Conservation (phyloP, 2,329 filamentous ascomycete genomes). For the Chaetomium sp. region DNA sequence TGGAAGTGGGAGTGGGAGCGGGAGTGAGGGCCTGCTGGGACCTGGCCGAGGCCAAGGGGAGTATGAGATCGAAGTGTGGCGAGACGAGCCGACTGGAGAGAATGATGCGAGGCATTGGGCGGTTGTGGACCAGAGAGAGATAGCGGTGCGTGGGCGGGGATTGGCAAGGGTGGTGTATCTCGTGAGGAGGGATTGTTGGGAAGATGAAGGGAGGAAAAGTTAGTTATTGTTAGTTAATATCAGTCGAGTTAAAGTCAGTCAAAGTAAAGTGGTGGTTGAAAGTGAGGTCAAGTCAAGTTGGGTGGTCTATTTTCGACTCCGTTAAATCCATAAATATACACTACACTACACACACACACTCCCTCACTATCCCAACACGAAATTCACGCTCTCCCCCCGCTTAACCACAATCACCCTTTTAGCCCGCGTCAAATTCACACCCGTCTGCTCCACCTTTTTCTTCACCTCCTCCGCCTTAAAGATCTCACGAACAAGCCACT, state of each 20-base stretch:
- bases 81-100: conserved; percentile 42
- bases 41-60: conserved; percentile 14
- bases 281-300: no score
- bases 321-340: neutral
- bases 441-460: conserved; percentile 44
- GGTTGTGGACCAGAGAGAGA: conserved; percentile 19
- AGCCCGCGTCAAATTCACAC: conserved; percentile 43
- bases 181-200: neutral
- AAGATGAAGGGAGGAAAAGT: neutral
- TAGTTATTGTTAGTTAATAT: neutral
- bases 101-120: conserved; percentile 15
- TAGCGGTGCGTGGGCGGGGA: conserved; percentile 42
- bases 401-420: conserved; percentile 61
- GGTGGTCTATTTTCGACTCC: no score
- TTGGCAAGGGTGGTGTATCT: conserved; percentile 39
- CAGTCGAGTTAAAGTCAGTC: no score
- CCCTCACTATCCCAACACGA: conserved; percentile 47
- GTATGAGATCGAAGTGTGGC: conserved; percentile 58
- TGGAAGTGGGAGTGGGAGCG: conserved; percentile 28
- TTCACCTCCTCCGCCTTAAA: conserved; percentile 54
- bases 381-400: conserved; percentile 65
- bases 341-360: neutral
- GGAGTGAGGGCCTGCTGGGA: conserved; percentile 4
- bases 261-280: no score
- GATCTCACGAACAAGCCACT: conserved; percentile 58